These are phyloP conservation scores for Ceratobasidium sp. DNA, from an alignment of 1,284 basidiomycete genomes.

Conservation along the genomic window DNA sequence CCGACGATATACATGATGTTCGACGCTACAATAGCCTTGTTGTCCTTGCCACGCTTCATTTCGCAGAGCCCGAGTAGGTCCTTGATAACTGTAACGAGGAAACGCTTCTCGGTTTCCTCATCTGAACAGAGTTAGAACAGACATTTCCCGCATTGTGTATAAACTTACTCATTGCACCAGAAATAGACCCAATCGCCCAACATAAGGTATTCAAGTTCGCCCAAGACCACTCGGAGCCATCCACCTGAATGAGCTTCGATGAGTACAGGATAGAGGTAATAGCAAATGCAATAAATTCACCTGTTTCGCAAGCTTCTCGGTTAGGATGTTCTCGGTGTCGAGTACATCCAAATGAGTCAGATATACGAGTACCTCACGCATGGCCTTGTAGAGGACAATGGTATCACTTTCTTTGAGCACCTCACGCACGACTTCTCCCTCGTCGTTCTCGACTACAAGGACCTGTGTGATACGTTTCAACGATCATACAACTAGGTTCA, in stretches of 20 bases:
- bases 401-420: conserved; percentile 99
- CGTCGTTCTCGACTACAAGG: conserved; percentile 98
- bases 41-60: conserved; percentile 99
- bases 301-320: conserved; percentile 97
- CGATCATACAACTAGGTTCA: neutral
- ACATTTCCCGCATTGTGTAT: conserved; percentile 2
- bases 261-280: conserved; percentile 4
- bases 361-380: conserved; percentile 97
- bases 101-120: conserved; percentile 98
- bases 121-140: conserved; percentile 63
- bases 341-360: conserved; percentile 96
- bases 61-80: conserved; percentile 96
- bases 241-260: conserved; percentile 66
- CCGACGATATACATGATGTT: conserved; percentile 99
- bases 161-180: conserved; percentile 95
- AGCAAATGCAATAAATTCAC: conserved; percentile 53
- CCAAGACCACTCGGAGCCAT: conserved; percentile 99
- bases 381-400: conserved; percentile 98
- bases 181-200: conserved; percentile 99
- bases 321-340: conserved; percentile 97
- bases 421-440: conserved; percentile 99
- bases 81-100: conserved; percentile 99
- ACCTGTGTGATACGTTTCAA: conserved; percentile 67
- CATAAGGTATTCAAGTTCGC: conserved; percentile 99
- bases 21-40: conserved; percentile 99